Conservation (phyloP, 2,329 filamentous ascomycete genomes). For the Periconia macrospinosa region DNA sequence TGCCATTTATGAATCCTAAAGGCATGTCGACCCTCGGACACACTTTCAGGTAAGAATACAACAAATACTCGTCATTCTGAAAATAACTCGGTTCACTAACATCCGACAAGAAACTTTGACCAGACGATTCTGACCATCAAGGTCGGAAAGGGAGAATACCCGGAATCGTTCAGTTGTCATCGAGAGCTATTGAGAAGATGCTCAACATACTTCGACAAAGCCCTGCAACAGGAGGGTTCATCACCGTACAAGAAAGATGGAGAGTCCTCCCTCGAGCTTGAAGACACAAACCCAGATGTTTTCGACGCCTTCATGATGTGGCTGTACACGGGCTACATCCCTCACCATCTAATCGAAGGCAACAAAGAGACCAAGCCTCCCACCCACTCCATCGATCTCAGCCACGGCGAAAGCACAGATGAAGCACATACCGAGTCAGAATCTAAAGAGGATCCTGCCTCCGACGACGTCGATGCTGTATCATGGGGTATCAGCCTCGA, state of each 20-base stretch:
- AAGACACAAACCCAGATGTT: slow-evolving; percentile 39
- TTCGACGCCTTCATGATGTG: slow-evolving; percentile 43
- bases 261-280: slow-evolving; percentile 30
- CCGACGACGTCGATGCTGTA: slow-evolving; percentile 37
- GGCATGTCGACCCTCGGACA: slow-evolving; percentile 37
- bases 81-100: slow-evolving; percentile 13
- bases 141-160: slow-evolving; percentile 32
- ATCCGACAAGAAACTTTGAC: slow-evolving; percentile 34
- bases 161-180: slow-evolving; percentile 40
- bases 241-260: slow-evolving; percentile 38
- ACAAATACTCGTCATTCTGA: neutral
- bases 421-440: slow-evolving; percentile 14
- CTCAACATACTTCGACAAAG: slow-evolving; percentile 37
- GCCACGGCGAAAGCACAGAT: slow-evolving; percentile 10
- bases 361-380: slow-evolving; percentile 34
- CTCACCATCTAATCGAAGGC: slow-evolving; percentile 41
- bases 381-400: slow-evolving; percentile 27
- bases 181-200: slow-evolving; percentile 36
- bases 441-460: slow-evolving; percentile 15
- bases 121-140: slow-evolving; percentile 41
- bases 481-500: slow-evolving; percentile 41
- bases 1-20: slow-evolving; percentile 38
- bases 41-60: slow-evolving; percentile 35
- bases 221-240: slow-evolving; percentile 28
- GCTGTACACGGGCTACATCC: slow-evolving; percentile 37